phyloP scores from a whole-genome alignment of 805 yeast genomes.

The Kodamaea jinghongensis region DNA sequence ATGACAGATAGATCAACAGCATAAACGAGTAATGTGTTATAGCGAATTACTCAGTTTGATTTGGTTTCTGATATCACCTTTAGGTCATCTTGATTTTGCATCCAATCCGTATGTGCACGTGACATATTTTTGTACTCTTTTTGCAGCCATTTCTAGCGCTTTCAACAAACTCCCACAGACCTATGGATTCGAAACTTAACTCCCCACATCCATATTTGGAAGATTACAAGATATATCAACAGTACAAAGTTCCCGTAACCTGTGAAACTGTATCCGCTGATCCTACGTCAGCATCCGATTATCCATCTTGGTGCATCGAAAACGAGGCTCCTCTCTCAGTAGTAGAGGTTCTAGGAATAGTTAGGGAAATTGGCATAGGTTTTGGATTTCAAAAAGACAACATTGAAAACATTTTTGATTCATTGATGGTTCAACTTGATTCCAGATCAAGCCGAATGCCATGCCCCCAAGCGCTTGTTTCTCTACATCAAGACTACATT shows the following conservation, averaged over 20 bases:
- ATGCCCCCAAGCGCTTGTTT: constrained; percentile 65
- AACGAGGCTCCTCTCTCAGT: constrained; percentile 18
- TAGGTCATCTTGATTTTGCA: too few species aligned
- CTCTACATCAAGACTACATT: constrained; percentile 86
- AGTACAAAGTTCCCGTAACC: constrained; percentile 3
- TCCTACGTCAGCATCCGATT: background rate
- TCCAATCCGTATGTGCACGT: too few species aligned
- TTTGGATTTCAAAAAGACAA: constrained; percentile 88
- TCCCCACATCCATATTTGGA: background rate
- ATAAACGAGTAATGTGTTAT: too few species aligned
- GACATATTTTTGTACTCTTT: background rate
- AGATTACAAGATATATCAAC: constrained; percentile 3
- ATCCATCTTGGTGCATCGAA: constrained; percentile 15
- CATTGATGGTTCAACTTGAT: constrained; percentile 75
- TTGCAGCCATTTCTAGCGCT: background rate
- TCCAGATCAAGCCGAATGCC: constrained; percentile 81
- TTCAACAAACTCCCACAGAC: background rate
- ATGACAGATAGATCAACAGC: too few species aligned
- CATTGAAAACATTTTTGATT: constrained; percentile 76
- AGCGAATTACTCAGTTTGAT: too few species aligned
- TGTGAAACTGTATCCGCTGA: background rate
- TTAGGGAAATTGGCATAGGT: constrained; percentile 52
- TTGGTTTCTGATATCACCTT: too few species aligned
- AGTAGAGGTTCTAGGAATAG: constrained; percentile 58
- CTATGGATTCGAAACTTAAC: background rate